Conservation (phyloP, 441 rosid species). For the Jatropha podagrica region DNA sequence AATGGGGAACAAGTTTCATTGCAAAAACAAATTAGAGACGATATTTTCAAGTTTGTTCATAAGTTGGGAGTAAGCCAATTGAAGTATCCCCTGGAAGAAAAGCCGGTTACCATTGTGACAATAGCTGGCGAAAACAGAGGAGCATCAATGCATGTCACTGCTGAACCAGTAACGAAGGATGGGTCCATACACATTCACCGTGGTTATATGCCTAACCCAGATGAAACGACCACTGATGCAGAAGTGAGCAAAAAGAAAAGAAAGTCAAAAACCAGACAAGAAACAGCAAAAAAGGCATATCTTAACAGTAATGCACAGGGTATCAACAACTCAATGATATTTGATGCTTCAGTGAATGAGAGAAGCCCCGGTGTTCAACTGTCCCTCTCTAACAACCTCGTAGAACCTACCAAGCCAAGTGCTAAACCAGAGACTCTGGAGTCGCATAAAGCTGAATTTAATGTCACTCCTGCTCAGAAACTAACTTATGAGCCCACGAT, state of each 20-base stretch:
- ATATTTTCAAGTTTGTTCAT: constrained; percentile 55
- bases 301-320: constrained; percentile 70
- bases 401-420: constrained; percentile 29
- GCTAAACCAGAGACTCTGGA: constrained; percentile 29
- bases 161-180: constrained; percentile 46
- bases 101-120: constrained; percentile 48
- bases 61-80: constrained; percentile 44
- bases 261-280: constrained; percentile 33
- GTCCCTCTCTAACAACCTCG: constrained; percentile 24
- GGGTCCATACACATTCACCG: constrained; percentile 58
- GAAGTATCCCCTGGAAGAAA: constrained; percentile 41
- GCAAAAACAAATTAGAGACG: constrained; percentile 61
- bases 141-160: constrained; percentile 59
- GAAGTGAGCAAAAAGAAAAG: constrained; percentile 38
- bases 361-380: constrained; percentile 72
- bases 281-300: constrained; percentile 40
- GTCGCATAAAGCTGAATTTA: constrained; percentile 41
- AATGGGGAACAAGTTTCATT: constrained; percentile 39
- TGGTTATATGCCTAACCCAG: constrained; percentile 57
- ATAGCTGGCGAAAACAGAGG: constrained; percentile 90
- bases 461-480: constrained; percentile 44
- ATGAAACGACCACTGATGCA: constrained; percentile 60
- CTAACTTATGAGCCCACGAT: constrained; percentile 54
- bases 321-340: constrained; percentile 65
- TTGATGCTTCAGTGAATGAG: constrained; percentile 54